phyloP scores from a whole-genome alignment of 306 rosid species.

The Clitoria ternatea region DNA sequence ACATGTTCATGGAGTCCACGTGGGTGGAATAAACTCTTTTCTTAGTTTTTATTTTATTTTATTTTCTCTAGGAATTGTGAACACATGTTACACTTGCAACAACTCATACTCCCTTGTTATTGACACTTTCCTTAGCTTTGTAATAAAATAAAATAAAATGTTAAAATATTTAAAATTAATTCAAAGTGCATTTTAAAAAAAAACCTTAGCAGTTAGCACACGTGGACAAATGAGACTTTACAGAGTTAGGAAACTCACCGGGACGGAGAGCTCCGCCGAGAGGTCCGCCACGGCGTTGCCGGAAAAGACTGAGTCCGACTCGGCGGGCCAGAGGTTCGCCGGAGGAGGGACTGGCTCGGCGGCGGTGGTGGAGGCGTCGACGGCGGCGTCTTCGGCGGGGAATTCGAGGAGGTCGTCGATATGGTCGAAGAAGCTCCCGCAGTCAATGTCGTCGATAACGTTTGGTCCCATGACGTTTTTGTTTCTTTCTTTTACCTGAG shows the following conservation, averaged over 20 bases:
- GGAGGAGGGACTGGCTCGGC: not conserved
- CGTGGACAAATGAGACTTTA: not conserved
- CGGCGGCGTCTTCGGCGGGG: conserved; percentile 45
- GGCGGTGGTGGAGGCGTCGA: conserved; percentile 1
- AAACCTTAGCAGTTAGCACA: too few relatives aligned
- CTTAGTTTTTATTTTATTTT: too few relatives aligned
- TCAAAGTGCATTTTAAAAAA: too few relatives aligned
- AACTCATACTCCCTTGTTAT: too few relatives aligned
- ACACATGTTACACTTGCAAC: too few relatives aligned
- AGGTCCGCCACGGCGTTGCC: conserved; percentile 44
- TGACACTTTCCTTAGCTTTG: too few relatives aligned
- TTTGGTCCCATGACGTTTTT: conserved; percentile 33
- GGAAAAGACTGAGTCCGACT: conserved; percentile 46
- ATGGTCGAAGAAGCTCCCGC: conserved; percentile 75
- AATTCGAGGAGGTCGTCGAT: conserved; percentile 80
- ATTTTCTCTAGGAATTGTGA: too few relatives aligned
- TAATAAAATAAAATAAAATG: too few relatives aligned
- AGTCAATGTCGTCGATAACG: conserved; percentile 61
- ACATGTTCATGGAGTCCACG: not conserved
- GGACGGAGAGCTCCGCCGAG: conserved; percentile 72
- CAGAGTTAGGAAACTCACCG: conserved; percentile 41
- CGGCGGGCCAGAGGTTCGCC: conserved; percentile 40
- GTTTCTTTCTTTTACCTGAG: conserved; percentile 21
- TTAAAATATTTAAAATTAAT: too few relatives aligned
- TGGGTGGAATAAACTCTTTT: too few relatives aligned